A percentile compares a stretch with the other conserved stretches of the same genome.
Evolutionary conservation across 1,139 yeast species (phyloP).

Genomic region (Yamadazyma sp.): DNA sequence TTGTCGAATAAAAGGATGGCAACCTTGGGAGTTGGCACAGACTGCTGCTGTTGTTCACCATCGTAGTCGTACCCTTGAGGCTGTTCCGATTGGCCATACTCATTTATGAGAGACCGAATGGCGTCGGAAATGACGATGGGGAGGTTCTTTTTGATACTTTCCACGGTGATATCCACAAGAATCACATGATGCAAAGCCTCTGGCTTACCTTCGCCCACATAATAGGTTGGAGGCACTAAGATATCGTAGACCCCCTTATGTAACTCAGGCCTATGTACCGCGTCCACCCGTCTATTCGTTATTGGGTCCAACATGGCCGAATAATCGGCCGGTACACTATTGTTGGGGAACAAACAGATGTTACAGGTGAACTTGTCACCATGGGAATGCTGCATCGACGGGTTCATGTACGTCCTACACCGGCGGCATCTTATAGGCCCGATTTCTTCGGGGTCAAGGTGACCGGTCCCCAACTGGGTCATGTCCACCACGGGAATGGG

Average conservation of each 20-base stretch:
- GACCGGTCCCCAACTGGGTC: slow-evolving; percentile 31
- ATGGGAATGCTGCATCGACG: slow-evolving; percentile 71
- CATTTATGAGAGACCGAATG: slow-evolving; percentile 57
- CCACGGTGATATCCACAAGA: slow-evolving; percentile 70
- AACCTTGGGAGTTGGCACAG: slow-evolving; percentile 30
- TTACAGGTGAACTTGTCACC: slow-evolving; percentile 77
- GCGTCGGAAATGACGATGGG: slow-evolving; percentile 74
- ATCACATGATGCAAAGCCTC: slow-evolving; percentile 69
- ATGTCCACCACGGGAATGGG: slow-evolving; percentile 72
- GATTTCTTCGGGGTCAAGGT: slow-evolving; percentile 26
- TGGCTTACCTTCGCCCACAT: slow-evolving; percentile 35
- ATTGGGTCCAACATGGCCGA: slow-evolving; percentile 55
- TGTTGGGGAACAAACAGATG: slow-evolving; percentile 76
- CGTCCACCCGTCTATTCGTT: slow-evolving; percentile 62
- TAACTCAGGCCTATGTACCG: slow-evolving; percentile 69
- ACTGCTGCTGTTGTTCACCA: slow-evolving; percentile 18
- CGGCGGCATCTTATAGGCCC: slow-evolving; percentile 91
- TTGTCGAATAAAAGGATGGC: slow-evolving; percentile 80
- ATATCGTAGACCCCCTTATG: slow-evolving; percentile 85
- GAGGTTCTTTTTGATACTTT: slow-evolving; percentile 61
- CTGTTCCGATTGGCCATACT: slow-evolving; percentile 15
- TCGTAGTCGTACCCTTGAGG: background rate
- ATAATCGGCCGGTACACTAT: slow-evolving; percentile 69
- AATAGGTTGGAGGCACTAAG: slow-evolving; percentile 72
- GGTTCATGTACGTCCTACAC: slow-evolving; percentile 88